Evolutionary conservation across 2,329 filamentous ascomycete species (phyloP).

Genomic region (Xylaria sp.): DNA sequence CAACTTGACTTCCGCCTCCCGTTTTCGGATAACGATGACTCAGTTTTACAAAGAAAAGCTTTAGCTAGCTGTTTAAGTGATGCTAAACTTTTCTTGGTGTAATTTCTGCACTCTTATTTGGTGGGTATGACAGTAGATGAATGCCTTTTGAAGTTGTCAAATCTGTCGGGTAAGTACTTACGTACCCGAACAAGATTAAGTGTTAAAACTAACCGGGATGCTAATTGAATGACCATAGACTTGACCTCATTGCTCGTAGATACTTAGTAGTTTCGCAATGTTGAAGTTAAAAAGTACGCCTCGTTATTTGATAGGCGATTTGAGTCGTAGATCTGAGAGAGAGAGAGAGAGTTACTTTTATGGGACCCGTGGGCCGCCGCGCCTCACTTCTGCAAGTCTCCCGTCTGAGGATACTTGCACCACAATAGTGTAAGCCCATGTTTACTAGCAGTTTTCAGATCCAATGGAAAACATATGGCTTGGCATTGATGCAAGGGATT

Average conservation of each 20-base stretch:
- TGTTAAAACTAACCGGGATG: not conserved
- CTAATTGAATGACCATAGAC: not conserved
- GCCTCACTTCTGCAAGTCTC: not conserved
- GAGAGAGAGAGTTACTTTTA: not conserved
- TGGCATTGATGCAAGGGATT: conserved; percentile 37
- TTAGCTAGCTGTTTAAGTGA: not conserved
- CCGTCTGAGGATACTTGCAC: not conserved
- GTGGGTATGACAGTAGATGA: not conserved
- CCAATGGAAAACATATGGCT: conserved; percentile 14
- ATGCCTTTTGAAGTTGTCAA: not conserved
- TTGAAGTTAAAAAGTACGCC: not conserved
- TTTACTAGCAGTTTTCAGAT: not conserved
- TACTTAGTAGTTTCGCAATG: not conserved
- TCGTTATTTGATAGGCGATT: not conserved
- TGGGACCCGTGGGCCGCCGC: not conserved
- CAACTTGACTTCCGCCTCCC: not conserved
- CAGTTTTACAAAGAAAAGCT: not conserved
- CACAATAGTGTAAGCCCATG: too few species aligned
- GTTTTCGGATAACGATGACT: not conserved
- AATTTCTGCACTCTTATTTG: not conserved
- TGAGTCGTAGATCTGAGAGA: not conserved
- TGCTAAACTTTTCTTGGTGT: not conserved
- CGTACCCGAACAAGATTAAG: not conserved
- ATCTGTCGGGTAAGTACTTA: too few species aligned
- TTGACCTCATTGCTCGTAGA: not conserved